Evolutionary conservation across 2,329 filamentous ascomycete species (phyloP).

Genomic region (Tolypocladium pustulatum): DNA sequence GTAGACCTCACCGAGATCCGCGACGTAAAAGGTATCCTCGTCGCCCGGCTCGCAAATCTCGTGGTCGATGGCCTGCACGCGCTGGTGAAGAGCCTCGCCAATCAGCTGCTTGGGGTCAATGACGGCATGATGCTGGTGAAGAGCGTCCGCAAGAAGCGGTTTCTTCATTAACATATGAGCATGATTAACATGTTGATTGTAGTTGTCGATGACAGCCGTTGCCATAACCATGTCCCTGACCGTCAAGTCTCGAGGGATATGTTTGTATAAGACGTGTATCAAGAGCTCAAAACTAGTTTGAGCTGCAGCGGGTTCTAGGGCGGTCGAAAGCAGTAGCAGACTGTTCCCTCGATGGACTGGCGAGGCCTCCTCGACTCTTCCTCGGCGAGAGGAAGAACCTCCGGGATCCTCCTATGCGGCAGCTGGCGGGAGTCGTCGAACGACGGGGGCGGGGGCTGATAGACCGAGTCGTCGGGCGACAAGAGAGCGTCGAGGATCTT

Average conservation of each 20-base stretch:
- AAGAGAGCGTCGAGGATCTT: conserved; percentile 39
- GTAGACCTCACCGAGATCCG: conserved; percentile 96
- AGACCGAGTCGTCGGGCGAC: conserved; percentile 38
- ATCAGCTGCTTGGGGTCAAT: conserved; percentile 67
- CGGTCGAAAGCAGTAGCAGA: conserved; percentile 90
- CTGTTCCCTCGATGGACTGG: conserved; percentile 82
- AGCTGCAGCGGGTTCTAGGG: conserved; percentile 59
- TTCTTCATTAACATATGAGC: conserved; percentile 37
- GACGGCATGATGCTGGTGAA: conserved; percentile 29
- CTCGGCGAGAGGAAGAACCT: conserved; percentile 99
- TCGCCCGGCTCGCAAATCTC: conserved; percentile 85
- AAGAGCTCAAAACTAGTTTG: not conserved
- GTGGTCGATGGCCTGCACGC: conserved; percentile 73
- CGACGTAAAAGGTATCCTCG: conserved; percentile 97
- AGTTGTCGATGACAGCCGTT: conserved; percentile 46
- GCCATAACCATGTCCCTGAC: conserved; percentile 55
- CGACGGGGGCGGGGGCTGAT: conserved; percentile 38
- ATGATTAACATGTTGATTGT: conserved; percentile 39
- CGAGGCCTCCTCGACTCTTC: conserved; percentile 99
- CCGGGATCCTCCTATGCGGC: conserved; percentile 98
- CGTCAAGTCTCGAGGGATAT: conserved; percentile 1
- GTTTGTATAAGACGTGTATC: not conserved
- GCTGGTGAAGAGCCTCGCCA: conserved; percentile 74
- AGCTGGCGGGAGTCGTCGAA: conserved; percentile 66
- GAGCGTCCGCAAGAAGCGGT: conserved; percentile 25